These are phyloP conservation scores for Lolium multiflorum DNA, from an alignment of 176 grass and related monocot species.

Conservation along the genomic window DNA sequence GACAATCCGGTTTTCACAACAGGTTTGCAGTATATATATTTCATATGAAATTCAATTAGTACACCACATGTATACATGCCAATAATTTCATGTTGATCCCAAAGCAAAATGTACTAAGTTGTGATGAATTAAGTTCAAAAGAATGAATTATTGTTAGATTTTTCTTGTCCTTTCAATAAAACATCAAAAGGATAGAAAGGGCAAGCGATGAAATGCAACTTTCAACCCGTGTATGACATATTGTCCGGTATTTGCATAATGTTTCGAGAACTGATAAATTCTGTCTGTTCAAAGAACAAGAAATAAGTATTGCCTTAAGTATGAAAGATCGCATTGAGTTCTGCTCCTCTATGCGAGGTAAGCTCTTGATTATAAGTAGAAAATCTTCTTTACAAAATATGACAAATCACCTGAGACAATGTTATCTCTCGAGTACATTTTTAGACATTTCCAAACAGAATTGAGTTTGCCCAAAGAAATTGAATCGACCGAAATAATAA, in stretches of 20 bases:
- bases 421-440: not conserved
- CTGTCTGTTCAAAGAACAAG: not conserved
- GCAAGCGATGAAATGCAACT: not conserved
- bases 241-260: too few relatives aligned
- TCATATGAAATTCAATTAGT: not conserved
- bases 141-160: not conserved
- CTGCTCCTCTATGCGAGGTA: not conserved
- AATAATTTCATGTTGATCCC: not conserved
- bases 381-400: conserved; percentile 18
- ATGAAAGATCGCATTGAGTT: not conserved
- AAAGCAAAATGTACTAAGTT: not conserved
- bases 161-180: not conserved
- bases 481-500: not conserved
- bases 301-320: not conserved
- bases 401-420: not conserved
- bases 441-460: not conserved
- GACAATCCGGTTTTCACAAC: not conserved
- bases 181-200: not conserved
- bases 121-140: not conserved
- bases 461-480: conserved; percentile 1
- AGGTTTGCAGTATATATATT: not conserved
- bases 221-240: not conserved
- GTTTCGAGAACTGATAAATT: not conserved
- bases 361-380: conserved; percentile 1
- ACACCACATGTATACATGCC: not conserved